A percentile compares a stretch with the other conserved stretches of the same genome.
phyloP scores from a whole-genome alignment of 352 stramenopile species.

The Achlya hypogyna region DNA sequence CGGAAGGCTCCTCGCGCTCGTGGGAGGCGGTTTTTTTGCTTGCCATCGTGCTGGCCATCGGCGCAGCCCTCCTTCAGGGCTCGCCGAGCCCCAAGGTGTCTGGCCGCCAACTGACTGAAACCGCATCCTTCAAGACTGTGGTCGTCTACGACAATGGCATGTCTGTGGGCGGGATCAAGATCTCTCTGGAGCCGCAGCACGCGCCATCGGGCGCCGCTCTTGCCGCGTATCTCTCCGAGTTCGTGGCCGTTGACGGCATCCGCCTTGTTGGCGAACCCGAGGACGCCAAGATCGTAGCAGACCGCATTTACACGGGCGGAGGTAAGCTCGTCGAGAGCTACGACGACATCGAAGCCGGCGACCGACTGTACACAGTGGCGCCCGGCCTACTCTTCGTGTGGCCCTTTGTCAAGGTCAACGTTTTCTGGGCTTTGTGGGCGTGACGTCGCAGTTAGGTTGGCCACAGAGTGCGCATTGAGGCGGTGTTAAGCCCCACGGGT shows the following conservation, averaged over 20 bases:
- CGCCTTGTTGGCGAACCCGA: constrained; percentile 23
- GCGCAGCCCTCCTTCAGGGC: background rate
- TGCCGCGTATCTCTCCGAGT: constrained; percentile 73
- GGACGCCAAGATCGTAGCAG: constrained; percentile 34
- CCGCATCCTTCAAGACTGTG: constrained; percentile 40
- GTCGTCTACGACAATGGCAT: constrained; percentile 74
- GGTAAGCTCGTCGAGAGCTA: constrained; percentile 45
- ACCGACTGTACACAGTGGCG: constrained; percentile 68
- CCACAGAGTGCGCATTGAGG: constrained; percentile 51
- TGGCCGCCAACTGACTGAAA: background rate
- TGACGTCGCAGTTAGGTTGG: constrained; percentile 44
- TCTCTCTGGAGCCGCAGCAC: constrained; percentile 57
- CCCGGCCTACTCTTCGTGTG: constrained; percentile 62
- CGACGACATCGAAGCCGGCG: constrained; percentile 38
- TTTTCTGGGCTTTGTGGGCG: background rate
- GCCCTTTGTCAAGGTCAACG: constrained; percentile 50
- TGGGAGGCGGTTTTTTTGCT: background rate
- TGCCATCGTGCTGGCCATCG: background rate
- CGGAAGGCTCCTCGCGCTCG: too few relatives aligned
- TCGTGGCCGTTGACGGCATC: constrained; percentile 57
- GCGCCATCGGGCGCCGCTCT: constrained; percentile 40
- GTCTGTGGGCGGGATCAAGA: constrained; percentile 60
- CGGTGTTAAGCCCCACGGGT: constrained; percentile 43
- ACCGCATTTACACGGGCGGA: constrained; percentile 65
- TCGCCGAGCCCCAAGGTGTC: background rate